phyloP scores from a whole-genome alignment of 2,329 filamentous ascomycete species.

The Xylariales sp. region DNA sequence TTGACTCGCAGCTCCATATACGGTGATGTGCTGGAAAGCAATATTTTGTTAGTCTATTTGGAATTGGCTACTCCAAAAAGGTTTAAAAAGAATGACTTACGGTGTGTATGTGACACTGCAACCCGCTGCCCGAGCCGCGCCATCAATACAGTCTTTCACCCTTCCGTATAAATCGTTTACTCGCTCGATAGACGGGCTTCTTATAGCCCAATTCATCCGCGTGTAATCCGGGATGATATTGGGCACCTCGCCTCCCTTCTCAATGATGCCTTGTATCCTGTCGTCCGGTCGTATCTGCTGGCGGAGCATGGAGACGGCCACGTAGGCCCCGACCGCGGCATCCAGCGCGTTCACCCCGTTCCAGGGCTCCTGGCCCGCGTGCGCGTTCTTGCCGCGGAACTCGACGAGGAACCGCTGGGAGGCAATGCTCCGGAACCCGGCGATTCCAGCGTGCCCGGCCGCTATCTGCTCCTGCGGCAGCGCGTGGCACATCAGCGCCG shows the following conservation, averaged over 20 bases:
- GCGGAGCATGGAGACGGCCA: conserved; percentile 28
- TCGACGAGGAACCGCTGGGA: conserved; percentile 26
- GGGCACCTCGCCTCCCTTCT: conserved; percentile 28
- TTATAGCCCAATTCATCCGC: conserved; percentile 33
- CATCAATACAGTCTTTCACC: too few species aligned
- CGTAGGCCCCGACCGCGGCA: conserved; percentile 30
- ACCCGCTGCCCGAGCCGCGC: too few species aligned
- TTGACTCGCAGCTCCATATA: too few species aligned
- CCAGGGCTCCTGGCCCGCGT: conserved; percentile 32
- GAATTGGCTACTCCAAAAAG: too few species aligned
- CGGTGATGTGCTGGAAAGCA: too few species aligned
- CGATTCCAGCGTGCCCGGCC: conserved; percentile 15
- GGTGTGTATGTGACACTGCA: too few species aligned
- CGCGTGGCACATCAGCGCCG: conserved; percentile 25
- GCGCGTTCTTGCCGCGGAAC: conserved; percentile 28
- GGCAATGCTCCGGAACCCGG: conserved; percentile 25
- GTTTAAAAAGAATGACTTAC: too few species aligned
- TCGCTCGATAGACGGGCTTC: conserved; percentile 25
- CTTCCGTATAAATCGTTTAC: too few species aligned
- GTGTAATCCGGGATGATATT: conserved; percentile 36
- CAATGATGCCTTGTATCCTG: conserved; percentile 31
- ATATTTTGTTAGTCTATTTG: too few species aligned
- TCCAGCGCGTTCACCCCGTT: conserved; percentile 33
- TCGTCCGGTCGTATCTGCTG: conserved; percentile 33
- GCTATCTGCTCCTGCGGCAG: conserved; percentile 5